Percentiles rank a stretch among this genome's conserved stretches.
Evolutionary conservation across 306 rosid genomes (phyloP).

Genomic region (Acacia confusa): DNA sequence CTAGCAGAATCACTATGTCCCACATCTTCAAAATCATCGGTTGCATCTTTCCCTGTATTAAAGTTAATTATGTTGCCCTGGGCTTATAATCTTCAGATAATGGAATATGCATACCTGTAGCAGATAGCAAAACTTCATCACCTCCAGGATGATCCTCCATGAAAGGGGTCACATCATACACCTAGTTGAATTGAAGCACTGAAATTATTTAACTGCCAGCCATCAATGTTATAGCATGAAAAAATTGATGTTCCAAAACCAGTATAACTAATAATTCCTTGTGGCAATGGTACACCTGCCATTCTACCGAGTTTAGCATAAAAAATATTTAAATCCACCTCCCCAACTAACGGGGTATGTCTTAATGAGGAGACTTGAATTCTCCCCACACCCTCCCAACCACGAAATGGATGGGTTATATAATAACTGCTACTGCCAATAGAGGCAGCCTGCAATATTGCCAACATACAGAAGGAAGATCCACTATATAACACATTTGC

Average conservation of each 20-base stretch:
- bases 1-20: slow-evolving; percentile 96
- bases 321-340: not conserved
- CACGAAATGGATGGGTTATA: not conserved
- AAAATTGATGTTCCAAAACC: not conserved
- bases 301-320: not conserved
- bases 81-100: slow-evolving; percentile 6
- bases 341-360: not conserved
- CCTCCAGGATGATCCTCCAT: slow-evolving; percentile 99
- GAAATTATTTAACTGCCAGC: not conserved
- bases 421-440: not conserved
- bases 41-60: slow-evolving; percentile 84
- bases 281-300: not conserved
- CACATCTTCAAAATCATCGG: slow-evolving; percentile 92
- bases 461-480: slow-evolving; percentile 1
- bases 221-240: slow-evolving; percentile 7
- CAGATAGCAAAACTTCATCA: slow-evolving; percentile 80
- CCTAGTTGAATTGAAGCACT: slow-evolving; percentile 46
- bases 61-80: slow-evolving; percentile 1
- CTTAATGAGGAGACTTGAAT: not conserved
- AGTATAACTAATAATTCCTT: not conserved
- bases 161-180: slow-evolving; percentile 83
- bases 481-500: not conserved
- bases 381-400: not conserved
- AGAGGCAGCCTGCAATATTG: not conserved
- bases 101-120: slow-evolving; percentile 64